Evolutionary conservation across 2,329 filamentous ascomycete genomes (phyloP).

Genomic region (Trichoderma sp.): DNA sequence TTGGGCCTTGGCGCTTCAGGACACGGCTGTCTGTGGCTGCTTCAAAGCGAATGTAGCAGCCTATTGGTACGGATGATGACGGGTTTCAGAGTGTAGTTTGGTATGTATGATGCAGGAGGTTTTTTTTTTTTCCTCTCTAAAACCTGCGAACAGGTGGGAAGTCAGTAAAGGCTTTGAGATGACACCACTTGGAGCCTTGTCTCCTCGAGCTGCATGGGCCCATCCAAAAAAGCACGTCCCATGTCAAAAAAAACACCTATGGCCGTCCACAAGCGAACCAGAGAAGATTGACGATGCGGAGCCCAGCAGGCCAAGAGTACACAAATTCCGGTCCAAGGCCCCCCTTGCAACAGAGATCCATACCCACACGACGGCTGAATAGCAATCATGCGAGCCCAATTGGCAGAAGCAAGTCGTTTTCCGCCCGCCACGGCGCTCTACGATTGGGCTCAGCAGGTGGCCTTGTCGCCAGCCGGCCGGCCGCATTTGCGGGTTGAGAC

Average conservation of each 20-base stretch:
- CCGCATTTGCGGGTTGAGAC: constrained; percentile 25
- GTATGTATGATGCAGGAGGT: constrained; percentile 33
- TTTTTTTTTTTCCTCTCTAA: constrained; percentile 33
- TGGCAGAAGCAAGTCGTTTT: constrained; percentile 29
- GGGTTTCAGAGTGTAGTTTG: constrained; percentile 21
- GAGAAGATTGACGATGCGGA: constrained; percentile 22
- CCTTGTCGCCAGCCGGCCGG: constrained; percentile 6
- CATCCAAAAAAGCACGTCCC: constrained; percentile 20
- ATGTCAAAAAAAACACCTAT: constrained; percentile 19
- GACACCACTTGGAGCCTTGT: constrained; percentile 21
- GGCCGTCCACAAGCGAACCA: constrained; percentile 20
- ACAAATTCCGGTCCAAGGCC: constrained; percentile 28
- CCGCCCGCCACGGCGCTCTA: constrained; percentile 32
- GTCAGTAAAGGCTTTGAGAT: constrained; percentile 32
- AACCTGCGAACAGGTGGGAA: constrained; percentile 34
- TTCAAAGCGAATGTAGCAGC: constrained; percentile 17
- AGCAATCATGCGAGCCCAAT: constrained; percentile 32
- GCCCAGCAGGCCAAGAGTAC: constrained; percentile 22
- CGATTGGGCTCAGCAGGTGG: constrained; percentile 29
- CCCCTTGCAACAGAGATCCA: constrained; percentile 25
- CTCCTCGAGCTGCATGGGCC: constrained; percentile 13
- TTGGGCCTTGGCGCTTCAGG: constrained; percentile 24
- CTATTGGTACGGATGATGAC: constrained; percentile 19
- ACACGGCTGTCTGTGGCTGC: constrained; percentile 20
- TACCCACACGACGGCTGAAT: constrained; percentile 23